Conservation (phyloP, 345 rosid genomes). For the Clarkia xantiana region DNA sequence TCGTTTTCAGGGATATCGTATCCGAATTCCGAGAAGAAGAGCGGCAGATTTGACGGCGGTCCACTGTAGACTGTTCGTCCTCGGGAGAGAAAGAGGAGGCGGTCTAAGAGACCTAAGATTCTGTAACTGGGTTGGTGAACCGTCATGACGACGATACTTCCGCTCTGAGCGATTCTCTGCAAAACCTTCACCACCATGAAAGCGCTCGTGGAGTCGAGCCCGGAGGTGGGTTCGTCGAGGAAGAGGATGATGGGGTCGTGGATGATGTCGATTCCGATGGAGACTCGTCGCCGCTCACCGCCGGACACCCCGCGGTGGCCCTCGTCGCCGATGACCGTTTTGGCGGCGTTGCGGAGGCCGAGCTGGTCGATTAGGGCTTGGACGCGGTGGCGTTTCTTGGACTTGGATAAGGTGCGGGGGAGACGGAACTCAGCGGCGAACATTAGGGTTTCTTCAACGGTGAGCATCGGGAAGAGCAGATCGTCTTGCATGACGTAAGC, state of each 20-base stretch:
- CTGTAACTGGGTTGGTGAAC: conserved; percentile 91
- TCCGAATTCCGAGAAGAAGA: conserved; percentile 68
- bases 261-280: conserved; percentile 80
- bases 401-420: conserved; percentile 55
- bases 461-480: conserved; percentile 72
- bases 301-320: conserved; percentile 94
- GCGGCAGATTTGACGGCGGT: conserved; percentile 43
- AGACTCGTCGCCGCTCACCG: conserved; percentile 82
- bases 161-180: conserved; percentile 83
- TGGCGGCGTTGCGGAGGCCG: conserved; percentile 74
- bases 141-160: conserved; percentile 87
- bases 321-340: conserved; percentile 83
- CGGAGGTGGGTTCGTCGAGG: conserved; percentile 92
- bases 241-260: conserved; percentile 82
- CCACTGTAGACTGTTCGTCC: conserved; percentile 96
- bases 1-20: conserved; percentile 78
- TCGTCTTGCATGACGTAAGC: conserved; percentile 97
- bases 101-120: conserved; percentile 60
- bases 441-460: conserved; percentile 80
- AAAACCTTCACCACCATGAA: conserved; percentile 92
- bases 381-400: conserved; percentile 62
- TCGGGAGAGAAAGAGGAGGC: conserved; percentile 64
- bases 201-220: conserved; percentile 88
- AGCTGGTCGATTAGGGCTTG: conserved; percentile 78
- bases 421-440: conserved; percentile 84